These are phyloP conservation scores for Colletotrichum simmondsii DNA, from an alignment of 2,329 filamentous ascomycete genomes.

Conservation along the genomic window DNA sequence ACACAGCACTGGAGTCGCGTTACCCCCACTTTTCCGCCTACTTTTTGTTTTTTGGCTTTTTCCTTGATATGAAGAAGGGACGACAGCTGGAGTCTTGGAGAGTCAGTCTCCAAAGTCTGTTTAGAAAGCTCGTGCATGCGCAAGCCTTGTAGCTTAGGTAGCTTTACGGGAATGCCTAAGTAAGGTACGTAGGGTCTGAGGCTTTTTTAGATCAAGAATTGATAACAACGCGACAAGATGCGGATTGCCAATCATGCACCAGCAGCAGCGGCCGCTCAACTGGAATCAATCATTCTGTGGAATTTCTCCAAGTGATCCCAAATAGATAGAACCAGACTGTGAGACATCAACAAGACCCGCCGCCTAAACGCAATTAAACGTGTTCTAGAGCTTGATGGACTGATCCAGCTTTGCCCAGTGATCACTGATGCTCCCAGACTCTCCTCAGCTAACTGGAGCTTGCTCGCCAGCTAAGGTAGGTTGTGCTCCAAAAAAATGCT, in stretches of 20 bases:
- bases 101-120: neutral
- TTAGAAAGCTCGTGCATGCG: neutral
- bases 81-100: neutral
- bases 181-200: neutral
- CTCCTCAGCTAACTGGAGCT: neutral
- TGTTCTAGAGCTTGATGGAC: neutral
- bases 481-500: neutral
- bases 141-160: neutral
- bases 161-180: no score
- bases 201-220: neutral
- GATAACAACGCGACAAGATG: neutral
- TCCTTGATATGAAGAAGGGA: neutral
- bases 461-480: neutral
- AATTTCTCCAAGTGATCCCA: neutral
- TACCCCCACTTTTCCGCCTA: slow-evolving; percentile 7
- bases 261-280: neutral
- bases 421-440: neutral
- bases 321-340: neutral
- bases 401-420: no score
- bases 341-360: neutral
- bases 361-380: neutral
- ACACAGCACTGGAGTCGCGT: neutral
- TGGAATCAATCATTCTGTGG: neutral
- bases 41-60: neutral
- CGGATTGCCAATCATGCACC: neutral